Percentiles rank a stretch among this genome's conserved stretches.
These are phyloP conservation scores for Scheffersomyces lignosus DNA, from an alignment of 805 yeast species.

Conservation along the genomic window DNA sequence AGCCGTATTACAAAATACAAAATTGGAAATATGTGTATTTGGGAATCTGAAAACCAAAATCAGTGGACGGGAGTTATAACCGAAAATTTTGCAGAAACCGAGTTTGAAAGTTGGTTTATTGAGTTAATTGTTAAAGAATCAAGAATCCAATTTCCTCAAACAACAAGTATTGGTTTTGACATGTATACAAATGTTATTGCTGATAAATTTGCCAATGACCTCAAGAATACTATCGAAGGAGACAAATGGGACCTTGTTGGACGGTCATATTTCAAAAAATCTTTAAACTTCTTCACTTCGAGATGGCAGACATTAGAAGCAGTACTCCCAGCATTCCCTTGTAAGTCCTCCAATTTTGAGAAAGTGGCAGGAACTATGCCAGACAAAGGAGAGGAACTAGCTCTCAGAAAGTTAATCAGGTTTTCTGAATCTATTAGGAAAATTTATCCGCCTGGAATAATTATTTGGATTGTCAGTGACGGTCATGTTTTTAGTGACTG, in stretches of 20 bases:
- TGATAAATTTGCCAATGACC: conserved; percentile 42
- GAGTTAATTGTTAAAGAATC: conserved; percentile 23
- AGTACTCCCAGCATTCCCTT: conserved; percentile 64
- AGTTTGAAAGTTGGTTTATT: conserved; percentile 36
- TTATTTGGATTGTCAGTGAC: conserved; percentile 58
- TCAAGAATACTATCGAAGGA: conserved; percentile 46
- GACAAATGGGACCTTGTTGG: conserved; percentile 56
- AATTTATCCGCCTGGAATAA: conserved; percentile 56
- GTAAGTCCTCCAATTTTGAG: conserved; percentile 57
- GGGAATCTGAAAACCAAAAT: conserved; percentile 19
- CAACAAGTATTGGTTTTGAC: conserved; percentile 5
- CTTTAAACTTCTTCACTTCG: conserved; percentile 49
- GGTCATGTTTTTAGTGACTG: conserved; percentile 69
- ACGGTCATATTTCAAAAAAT: conserved; percentile 39
- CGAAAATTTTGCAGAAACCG: conserved; percentile 18
- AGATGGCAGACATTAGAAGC: conserved; percentile 51
- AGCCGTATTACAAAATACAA: too few species aligned
- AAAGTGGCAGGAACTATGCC: conserved; percentile 53
- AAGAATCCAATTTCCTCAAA: conserved; percentile 13
- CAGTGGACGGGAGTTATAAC: conserved; percentile 31
- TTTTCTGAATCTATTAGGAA: conserved; percentile 28
- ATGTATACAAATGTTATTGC: conserved; percentile 23
- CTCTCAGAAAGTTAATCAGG: conserved; percentile 28
- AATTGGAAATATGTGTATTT: conserved; percentile 5
- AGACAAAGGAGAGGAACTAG: conserved; percentile 51